Percentiles rank a stretch among this genome's conserved stretches.
These are phyloP conservation scores for Hydnum rufescens DNA, from an alignment of 768 basidiomycete genomes.

Conservation along the genomic window DNA sequence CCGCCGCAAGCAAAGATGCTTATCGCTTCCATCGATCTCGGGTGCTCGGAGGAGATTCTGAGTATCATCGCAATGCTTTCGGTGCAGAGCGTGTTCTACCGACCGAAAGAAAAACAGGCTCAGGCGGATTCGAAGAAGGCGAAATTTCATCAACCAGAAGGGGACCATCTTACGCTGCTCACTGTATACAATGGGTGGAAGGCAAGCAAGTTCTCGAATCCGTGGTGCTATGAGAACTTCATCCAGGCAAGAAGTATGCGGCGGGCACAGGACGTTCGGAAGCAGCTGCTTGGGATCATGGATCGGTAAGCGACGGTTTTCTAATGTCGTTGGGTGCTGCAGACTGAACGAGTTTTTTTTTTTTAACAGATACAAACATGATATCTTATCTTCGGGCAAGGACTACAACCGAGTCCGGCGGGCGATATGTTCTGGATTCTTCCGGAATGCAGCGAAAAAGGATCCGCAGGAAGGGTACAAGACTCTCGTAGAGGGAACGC, in stretches of 20 bases:
- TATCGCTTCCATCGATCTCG: slow-evolving; percentile 90
- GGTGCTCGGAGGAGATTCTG: slow-evolving; percentile 94
- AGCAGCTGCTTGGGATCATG: slow-evolving; percentile 97
- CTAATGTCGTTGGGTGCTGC: background rate
- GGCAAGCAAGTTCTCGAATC: slow-evolving; percentile 84
- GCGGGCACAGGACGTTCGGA: slow-evolving; percentile 90
- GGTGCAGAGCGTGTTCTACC: slow-evolving; percentile 90
- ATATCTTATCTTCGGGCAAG: slow-evolving; percentile 76
- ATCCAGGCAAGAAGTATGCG: slow-evolving; percentile 96
- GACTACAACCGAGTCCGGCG: slow-evolving; percentile 87
- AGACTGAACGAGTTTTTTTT: background rate
- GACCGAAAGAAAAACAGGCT: slow-evolving; percentile 98
- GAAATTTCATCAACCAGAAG: slow-evolving; percentile 98
- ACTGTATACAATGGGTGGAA: slow-evolving; percentile 99
- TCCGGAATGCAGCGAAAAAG: slow-evolving; percentile 97
- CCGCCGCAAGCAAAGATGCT: slow-evolving; percentile 94
- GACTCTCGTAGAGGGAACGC: slow-evolving; percentile 92
- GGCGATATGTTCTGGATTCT: slow-evolving; percentile 94
- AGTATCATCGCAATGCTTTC: slow-evolving; percentile 96
- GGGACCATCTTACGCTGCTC: slow-evolving; percentile 78
- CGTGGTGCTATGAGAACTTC: slow-evolving; percentile 99
- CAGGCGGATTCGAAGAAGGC: slow-evolving; percentile 99
- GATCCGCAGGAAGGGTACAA: slow-evolving; percentile 98
- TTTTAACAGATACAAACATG: slow-evolving; percentile 83
- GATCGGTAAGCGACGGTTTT: slow-evolving; percentile 68